Base-by-base conservation (phyloP, 2,329 filamentous ascomycete species). In the Nemania diffusa region DNA sequence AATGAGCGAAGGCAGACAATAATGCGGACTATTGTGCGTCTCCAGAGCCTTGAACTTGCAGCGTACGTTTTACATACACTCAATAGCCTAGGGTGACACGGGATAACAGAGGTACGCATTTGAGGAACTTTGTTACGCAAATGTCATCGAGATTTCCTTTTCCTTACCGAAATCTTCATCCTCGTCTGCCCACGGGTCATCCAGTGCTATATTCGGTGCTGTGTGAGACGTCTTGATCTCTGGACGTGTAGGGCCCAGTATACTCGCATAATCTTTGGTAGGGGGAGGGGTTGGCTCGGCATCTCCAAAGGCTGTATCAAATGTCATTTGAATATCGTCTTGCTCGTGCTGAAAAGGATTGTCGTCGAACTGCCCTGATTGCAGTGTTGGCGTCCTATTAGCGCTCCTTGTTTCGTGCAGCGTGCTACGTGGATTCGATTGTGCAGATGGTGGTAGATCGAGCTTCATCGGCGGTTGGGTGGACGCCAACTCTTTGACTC, bases 381-480 rank as follows among this genome's bases (percentile, higher is more conserved):
- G 72, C 68, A 76, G 59, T 2, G 76, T 78, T 4, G 75, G 74
- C 8, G 77, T 76, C 20, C 74, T 76, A 22, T 85, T 83, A 22
- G 81, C 81, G 74, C 84, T 87, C 76, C 81, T 82, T 2, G 82
- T 83, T 72, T 82, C 82, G 55, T 83, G 81, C 22, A 85, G 73
- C 2, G 65, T 73, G 46, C 78, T 75, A 20, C 79, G 72, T 27
- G 76, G 75, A 29, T 73, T 77, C 20, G 80, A 77, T 1, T 76
- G 68, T n/a, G 81, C 77, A 1, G 78, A 70, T 1, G 79, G 74
- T 5, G 79, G 75, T 34, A 90, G 73, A 68, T 91, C 87, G 64
- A 97, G 86, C 78, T 93, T 96, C 87, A 97, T 97, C 0, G 94
- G 93, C 52, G 95, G 94, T 26, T 97, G 82, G 1, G 94, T 97